A percentile compares a stretch with the other conserved stretches of the same genome.
Conservation (phyloP, 805 yeast species). For the Wickerhamomyces rabaulensis region DNA sequence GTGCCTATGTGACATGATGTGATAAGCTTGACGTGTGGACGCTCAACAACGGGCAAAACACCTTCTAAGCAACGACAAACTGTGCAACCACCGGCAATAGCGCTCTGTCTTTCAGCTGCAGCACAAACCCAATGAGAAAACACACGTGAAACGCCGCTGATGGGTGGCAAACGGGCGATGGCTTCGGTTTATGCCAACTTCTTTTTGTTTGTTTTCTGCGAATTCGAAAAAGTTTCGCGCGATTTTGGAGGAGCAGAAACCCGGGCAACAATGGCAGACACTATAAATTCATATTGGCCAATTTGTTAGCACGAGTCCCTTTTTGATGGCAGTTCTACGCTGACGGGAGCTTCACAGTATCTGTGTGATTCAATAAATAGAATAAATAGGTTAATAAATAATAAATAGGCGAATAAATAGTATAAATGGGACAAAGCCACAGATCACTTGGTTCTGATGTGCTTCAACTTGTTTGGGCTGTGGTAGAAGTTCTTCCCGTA, state of each 20-base stretch:
- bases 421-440: constrained; percentile 5
- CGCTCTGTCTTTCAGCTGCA: not conserved
- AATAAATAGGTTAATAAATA: constrained; percentile 10
- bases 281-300: too few species aligned
- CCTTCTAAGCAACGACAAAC: not conserved
- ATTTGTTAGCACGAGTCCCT: too few species aligned
- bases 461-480: constrained; percentile 66
- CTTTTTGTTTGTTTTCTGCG: too few species aligned
- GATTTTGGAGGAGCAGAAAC: not conserved
- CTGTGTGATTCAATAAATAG: too few species aligned
- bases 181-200: too few species aligned
- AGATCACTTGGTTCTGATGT: constrained; percentile 67
- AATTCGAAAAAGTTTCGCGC: not conserved
- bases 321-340: too few species aligned
- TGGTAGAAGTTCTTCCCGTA: constrained; percentile 70
- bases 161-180: not conserved
- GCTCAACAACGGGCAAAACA: not conserved
- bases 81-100: not conserved
- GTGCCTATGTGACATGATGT: constrained; percentile 1
- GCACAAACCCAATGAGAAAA: not conserved
- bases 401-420: constrained; percentile 3
- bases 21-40: not conserved
- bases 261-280: not conserved
- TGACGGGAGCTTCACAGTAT: too few species aligned
- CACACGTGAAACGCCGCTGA: not conserved